Base-by-base conservation (phyloP, 2,329 filamentous ascomycete genomes). In the Diplodia mutila region DNA sequence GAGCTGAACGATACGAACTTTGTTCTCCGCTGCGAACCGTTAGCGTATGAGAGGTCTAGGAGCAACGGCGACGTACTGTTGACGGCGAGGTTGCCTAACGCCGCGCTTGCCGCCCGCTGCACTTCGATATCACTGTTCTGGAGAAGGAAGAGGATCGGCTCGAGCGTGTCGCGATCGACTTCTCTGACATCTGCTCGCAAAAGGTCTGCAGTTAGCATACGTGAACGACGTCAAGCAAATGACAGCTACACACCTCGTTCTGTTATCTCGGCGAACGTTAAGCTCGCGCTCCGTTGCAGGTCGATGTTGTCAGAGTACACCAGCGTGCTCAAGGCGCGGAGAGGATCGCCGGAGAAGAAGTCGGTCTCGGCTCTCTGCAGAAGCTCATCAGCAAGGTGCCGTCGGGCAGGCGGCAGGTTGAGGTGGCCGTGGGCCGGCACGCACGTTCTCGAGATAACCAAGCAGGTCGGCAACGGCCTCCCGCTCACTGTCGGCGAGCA, bases 261-360 rank as follows among this genome's bases (percentile, higher is more conserved):
- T 48, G 95, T 99, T 73, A 99, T 99, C 80, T 99, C 95, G 69
- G 95, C 95, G 85, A 99, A 99, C 2, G 95, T 99, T 80, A 99
- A 87, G 79, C 94, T 98, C 65, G 95, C 95, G 82, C 95, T 98
- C 72, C 95, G 88, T 83, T 99, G 95, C 65, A 99, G 86, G 79
- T 99, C 95, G 78, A 99, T 94, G 82, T 99, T 99, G 80, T 98
- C 94, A 68, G 95, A 99, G 80, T 97, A 99, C 68, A 99, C 95
- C 29, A 99, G 87, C 14, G 94, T 99, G 81, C 93, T 97, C 67
- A 99, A 84, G 54, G 95, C 94, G 80, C 91, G 91, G 68, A 99
- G 88, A 54, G 95, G 95, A 77, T 97, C 94, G 80, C 95, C 95
- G 46, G 92, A 90, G 82, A 99, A 99, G 87, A 99, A 99, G 80